Evolutionary conservation across 2,329 filamentous ascomycete genomes (phyloP), one percentile per base, ranked within the genome.

Genomic region (Epichloe coenophiala): DNA sequence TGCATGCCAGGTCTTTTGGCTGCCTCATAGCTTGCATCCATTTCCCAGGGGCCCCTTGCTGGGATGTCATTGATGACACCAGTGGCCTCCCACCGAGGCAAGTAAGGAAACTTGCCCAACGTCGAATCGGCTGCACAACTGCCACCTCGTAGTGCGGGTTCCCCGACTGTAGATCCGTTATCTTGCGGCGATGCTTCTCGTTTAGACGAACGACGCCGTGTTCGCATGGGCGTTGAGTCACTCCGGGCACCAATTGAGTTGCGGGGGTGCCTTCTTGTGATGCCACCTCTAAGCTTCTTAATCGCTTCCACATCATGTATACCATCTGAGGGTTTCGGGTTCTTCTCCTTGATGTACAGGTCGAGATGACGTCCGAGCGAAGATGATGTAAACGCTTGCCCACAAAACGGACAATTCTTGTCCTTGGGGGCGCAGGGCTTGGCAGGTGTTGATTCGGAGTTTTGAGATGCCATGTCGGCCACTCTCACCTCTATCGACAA

Each of bases 361-460:
- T 97, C 91, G 57, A 96, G 82, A 68, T 97, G 91, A 44, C 91
- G 84, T 47, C 91, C 91, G 49, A 97, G 80, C 2, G 88, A 95
- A 15, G 89, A 95, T 1, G 90, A 96, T 15, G 91, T 96, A 64
- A 96, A 97, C 6, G 84, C 76, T 66, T 95, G 88, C 45, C 81
- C 76, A 66, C 91, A 97, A 70, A 88, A 97, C 37, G 84, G 86
- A 65, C 91, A 96, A 56, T 75, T 83, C 63, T 87, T 88, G 71
- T 97, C 90, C 68, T 97, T 97, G 53, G 76, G 68, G 15, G 84
- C 76, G 54, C 61, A 54, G 42, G 49, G 41, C 57, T 67, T 68
- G 47, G 68, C 61, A 41, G 70, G 70, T 53, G 59, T 63, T 33
- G 64, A 60, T 47, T 73, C 71, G 54, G 68, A 61, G 47, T 57